Conservation (phyloP, 2,329 filamentous ascomycete genomes). For the Xylariomycetidae sp. region DNA sequence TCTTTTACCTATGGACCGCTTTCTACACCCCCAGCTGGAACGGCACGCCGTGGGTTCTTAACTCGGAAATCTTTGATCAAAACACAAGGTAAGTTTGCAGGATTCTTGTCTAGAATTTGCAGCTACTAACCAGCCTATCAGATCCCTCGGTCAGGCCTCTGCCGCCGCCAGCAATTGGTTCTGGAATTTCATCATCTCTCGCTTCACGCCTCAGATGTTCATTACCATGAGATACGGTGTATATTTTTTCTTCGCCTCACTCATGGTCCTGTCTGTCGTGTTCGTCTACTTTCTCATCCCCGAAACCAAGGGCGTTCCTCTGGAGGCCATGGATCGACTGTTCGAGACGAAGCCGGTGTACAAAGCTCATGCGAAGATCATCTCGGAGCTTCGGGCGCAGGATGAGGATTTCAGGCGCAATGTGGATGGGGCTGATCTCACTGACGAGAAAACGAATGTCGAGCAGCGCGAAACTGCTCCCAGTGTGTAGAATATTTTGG, state of each 20-base stretch:
- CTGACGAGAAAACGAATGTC: constrained; percentile 7
- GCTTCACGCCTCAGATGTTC: constrained; percentile 66
- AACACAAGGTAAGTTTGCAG: constrained; percentile 50
- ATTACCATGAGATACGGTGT: constrained; percentile 56
- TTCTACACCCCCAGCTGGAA: constrained; percentile 72
- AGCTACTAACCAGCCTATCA: too few relatives aligned
- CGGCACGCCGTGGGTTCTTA: constrained; percentile 71
- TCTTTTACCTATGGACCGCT: constrained; percentile 71
- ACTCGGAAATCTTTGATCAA: constrained; percentile 70
- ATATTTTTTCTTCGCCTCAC: constrained; percentile 63
- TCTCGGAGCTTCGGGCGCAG: constrained; percentile 35
- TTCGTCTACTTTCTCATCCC: constrained; percentile 62
- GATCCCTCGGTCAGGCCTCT: constrained; percentile 64
- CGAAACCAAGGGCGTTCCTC: constrained; percentile 61
- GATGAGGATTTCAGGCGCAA: constrained; percentile 31
- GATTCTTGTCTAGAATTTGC: not conserved
- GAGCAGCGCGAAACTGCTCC: constrained; percentile 6
- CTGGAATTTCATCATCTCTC: constrained; percentile 64
- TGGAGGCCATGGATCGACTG: constrained; percentile 61
- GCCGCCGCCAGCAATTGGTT: constrained; percentile 71
- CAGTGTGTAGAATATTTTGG: too few relatives aligned
- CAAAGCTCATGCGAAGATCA: constrained; percentile 38
- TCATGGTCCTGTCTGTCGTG: constrained; percentile 53
- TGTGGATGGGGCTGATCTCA: constrained; percentile 13
- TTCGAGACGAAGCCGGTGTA: constrained; percentile 47